phyloP scores from a whole-genome alignment of 345 rosid genomes.

The Acer saccharum region DNA sequence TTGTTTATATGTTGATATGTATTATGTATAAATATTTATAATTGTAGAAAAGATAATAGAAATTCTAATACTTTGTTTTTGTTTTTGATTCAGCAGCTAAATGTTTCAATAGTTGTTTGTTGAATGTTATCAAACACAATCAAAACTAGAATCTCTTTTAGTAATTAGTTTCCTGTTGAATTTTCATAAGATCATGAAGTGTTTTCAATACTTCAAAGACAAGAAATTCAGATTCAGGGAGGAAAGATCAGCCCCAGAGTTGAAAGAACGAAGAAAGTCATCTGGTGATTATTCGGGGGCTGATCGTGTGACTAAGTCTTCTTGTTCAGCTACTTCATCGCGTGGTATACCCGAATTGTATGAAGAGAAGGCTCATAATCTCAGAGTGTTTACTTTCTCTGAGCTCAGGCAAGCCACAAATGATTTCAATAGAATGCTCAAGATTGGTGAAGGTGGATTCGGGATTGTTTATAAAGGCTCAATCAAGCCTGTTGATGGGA shows the following conservation, averaged over 20 bases:
- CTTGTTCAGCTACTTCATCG: conserved; percentile 52
- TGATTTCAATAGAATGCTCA: conserved; percentile 58
- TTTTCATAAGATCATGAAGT: conserved; percentile 41
- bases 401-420: conserved; percentile 76
- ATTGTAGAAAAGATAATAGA: neutral
- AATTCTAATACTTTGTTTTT: too few relatives aligned
- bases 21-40: neutral
- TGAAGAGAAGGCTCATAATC: conserved; percentile 60
- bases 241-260: conserved; percentile 56
- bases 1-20: neutral
- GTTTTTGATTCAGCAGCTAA: neutral
- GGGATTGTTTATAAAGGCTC: conserved; percentile 75
- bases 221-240: conserved; percentile 34
- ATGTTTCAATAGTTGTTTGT: too few relatives aligned
- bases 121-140: neutral
- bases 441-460: conserved; percentile 95
- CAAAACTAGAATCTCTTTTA: neutral
- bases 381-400: conserved; percentile 63
- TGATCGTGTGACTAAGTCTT: conserved; percentile 41
- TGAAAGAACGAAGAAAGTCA: conserved; percentile 25
- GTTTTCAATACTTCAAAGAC: conserved; percentile 56
- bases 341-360: conserved; percentile 70
- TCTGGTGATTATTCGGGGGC: conserved; percentile 22
- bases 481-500: conserved; percentile 47
- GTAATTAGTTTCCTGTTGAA: neutral